A percentile compares a stretch with the other conserved stretches of the same genome.
Evolutionary conservation across 192 early-diverging fungal genomes (phyloP).

Genomic region (Lunasporangiospora selenospora): DNA sequence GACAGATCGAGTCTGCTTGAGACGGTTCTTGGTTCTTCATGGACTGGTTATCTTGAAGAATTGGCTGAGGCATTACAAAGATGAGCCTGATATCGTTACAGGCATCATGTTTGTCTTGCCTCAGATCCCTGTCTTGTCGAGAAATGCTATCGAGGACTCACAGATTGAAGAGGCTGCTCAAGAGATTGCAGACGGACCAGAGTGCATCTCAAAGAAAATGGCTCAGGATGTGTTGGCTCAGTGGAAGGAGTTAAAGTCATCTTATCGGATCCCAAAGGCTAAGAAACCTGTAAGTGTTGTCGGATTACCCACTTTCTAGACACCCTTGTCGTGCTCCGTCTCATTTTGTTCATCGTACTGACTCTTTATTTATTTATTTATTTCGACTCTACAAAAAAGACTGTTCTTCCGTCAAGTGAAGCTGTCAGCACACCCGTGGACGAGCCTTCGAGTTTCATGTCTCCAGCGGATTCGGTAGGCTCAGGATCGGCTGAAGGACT

Average conservation of each 20-base stretch:
- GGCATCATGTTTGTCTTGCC: slow-evolving; percentile 73
- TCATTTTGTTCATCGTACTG: too few relatives aligned
- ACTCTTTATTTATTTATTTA: background rate
- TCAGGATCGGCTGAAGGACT: slow-evolving; percentile 41
- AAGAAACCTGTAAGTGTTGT: slow-evolving; percentile 53
- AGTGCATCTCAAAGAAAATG: slow-evolving; percentile 52
- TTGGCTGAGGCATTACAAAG: slow-evolving; percentile 72
- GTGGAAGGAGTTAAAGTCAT: slow-evolving; percentile 59
- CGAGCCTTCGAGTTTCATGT: slow-evolving; percentile 33
- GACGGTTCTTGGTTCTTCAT: slow-evolving; percentile 68
- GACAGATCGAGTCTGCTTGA: slow-evolving; percentile 50
- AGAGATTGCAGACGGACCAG: slow-evolving; percentile 53
- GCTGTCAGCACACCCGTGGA: slow-evolving; percentile 18
- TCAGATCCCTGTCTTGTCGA: slow-evolving; percentile 77
- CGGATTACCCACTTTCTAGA: too few relatives aligned
- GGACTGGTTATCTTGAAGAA: slow-evolving; percentile 80
- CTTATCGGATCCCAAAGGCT: slow-evolving; percentile 63
- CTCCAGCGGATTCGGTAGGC: slow-evolving; percentile 37
- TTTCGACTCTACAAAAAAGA: slow-evolving; percentile 7
- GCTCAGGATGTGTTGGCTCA: slow-evolving; percentile 56
- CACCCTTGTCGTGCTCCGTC: too few relatives aligned
- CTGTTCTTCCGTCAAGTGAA: slow-evolving; percentile 5
- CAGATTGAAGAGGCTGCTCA: slow-evolving; percentile 73
- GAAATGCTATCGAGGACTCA: slow-evolving; percentile 82
- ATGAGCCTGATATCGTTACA: slow-evolving; percentile 64